Conservation (phyloP, 2,329 filamentous ascomycete genomes). For the Aspergillus sojae region DNA sequence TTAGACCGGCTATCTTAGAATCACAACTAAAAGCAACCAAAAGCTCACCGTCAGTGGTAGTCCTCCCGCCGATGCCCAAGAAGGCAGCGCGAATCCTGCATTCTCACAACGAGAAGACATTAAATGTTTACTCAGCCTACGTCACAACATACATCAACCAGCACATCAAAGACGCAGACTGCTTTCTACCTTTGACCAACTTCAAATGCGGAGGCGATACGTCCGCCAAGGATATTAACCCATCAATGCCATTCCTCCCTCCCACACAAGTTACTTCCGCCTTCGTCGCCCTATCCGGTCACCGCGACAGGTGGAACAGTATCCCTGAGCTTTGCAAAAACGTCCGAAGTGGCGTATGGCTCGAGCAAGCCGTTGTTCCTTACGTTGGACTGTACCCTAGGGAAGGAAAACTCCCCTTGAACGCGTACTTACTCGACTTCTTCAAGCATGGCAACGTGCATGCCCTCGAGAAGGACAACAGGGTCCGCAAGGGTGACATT, state of each 20-base stretch:
- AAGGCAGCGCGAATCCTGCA: slow-evolving; percentile 59
- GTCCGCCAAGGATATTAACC: neutral
- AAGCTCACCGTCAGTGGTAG: slow-evolving; percentile 64
- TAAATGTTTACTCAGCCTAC: slow-evolving; percentile 69
- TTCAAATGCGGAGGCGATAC: slow-evolving; percentile 32
- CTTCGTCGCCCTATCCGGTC: neutral
- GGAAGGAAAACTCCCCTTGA: slow-evolving; percentile 42
- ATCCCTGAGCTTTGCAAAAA: slow-evolving; percentile 70
- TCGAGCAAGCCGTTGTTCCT: slow-evolving; percentile 74
- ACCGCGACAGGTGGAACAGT: slow-evolving; percentile 60
- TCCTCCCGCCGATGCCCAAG: slow-evolving; percentile 65
- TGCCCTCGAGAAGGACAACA: slow-evolving; percentile 59
- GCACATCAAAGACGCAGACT: slow-evolving; percentile 59
- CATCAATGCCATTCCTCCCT: neutral
- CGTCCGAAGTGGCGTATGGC: slow-evolving; percentile 68
- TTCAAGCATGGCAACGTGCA: slow-evolving; percentile 70
- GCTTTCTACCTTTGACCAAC: slow-evolving; percentile 17
- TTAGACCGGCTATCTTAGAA: slow-evolving; percentile 50
- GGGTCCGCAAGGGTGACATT: slow-evolving; percentile 66
- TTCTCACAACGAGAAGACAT: slow-evolving; percentile 66
- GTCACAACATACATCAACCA: slow-evolving; percentile 70
- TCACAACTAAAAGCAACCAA: slow-evolving; percentile 50
- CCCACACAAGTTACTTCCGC: neutral
- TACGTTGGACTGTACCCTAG: slow-evolving; percentile 65
- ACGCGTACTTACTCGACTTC: slow-evolving; percentile 67